phyloP scores from a whole-genome alignment of 2,329 filamentous ascomycete species.

The Magnaporthiopsis rhizophila region DNA sequence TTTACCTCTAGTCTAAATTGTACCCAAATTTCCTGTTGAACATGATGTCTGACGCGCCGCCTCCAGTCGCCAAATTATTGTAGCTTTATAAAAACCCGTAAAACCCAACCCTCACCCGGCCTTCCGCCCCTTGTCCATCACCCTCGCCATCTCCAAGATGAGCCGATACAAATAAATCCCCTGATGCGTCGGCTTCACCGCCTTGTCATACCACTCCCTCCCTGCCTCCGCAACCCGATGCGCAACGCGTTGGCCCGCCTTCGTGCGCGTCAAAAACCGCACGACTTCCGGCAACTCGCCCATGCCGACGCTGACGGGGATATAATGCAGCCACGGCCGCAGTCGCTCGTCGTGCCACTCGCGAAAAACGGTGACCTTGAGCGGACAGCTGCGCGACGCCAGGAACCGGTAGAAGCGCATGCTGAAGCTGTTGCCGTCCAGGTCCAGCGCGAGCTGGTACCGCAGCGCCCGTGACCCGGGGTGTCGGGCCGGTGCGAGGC shows the following conservation, averaged over 20 bases:
- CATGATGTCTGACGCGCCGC: no score
- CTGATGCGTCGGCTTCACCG: conserved; percentile 49
- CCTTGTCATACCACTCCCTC: conserved; percentile 42
- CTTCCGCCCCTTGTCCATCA: conserved; percentile 24
- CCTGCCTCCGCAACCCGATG: conserved; percentile 43
- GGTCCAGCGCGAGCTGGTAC: conserved; percentile 36
- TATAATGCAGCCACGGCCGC: conserved; percentile 44
- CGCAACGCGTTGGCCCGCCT: conserved; percentile 38
- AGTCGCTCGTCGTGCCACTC: conserved; percentile 50
- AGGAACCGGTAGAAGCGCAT: conserved; percentile 41
- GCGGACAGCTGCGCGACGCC: conserved; percentile 31
- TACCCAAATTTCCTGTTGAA: no score
- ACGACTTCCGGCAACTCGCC: conserved; percentile 43
- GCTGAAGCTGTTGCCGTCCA: conserved; percentile 46
- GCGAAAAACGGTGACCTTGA: conserved; percentile 40
- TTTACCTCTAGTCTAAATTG: no score
- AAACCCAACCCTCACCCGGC: neutral
- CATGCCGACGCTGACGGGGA: conserved; percentile 38
- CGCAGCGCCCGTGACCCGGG: conserved; percentile 18
- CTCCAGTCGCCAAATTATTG: no score
- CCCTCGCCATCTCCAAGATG: conserved; percentile 43
- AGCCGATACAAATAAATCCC: conserved; percentile 52
- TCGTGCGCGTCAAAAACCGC: conserved; percentile 31
- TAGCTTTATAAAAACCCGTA: no score
- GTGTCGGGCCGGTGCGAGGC: conserved; percentile 6